Evolutionary conservation across 306 rosid genomes (phyloP).

Genomic region (Lathyrus oleraceus): DNA sequence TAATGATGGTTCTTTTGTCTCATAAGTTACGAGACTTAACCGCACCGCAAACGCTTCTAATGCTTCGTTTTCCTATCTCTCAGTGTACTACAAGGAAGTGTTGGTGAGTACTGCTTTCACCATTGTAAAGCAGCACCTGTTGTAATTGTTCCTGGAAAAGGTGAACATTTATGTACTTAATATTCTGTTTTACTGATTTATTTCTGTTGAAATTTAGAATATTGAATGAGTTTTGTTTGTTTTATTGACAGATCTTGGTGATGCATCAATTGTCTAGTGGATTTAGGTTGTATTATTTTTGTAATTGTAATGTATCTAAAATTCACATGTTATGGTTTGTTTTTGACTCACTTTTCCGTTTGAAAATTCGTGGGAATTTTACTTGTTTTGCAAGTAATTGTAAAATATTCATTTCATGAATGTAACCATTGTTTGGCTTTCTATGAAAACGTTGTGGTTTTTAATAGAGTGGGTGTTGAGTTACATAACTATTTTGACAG

Average conservation of each 20-base stretch:
- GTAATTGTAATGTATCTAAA: background rate
- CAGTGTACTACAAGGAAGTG: slow-evolving; percentile 90
- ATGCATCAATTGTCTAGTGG: slow-evolving; percentile 51
- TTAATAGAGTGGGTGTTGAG: no score
- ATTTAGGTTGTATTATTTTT: slow-evolving; percentile 5
- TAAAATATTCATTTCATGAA: background rate
- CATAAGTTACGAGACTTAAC: no score
- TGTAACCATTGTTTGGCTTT: background rate
- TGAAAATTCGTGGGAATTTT: slow-evolving; percentile 1
- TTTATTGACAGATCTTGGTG: slow-evolving; percentile 65
- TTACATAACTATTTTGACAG: no score
- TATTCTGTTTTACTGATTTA: background rate
- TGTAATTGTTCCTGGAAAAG: slow-evolving; percentile 82
- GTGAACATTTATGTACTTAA: slow-evolving; percentile 26
- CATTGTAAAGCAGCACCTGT: slow-evolving; percentile 81
- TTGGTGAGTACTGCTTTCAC: slow-evolving; percentile 77
- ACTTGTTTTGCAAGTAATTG: background rate
- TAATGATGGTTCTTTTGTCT: no score
- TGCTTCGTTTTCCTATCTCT: slow-evolving; percentile 10
- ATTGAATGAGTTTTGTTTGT: slow-evolving; percentile 1
- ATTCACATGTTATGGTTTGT: slow-evolving; percentile 21
- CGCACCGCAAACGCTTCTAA: no score
- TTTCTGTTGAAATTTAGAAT: background rate
- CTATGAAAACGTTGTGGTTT: background rate
- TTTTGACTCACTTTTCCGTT: background rate